Base-by-base conservation (phyloP, 805 yeast genomes). In the Tetrapisispora phaffii region DNA sequence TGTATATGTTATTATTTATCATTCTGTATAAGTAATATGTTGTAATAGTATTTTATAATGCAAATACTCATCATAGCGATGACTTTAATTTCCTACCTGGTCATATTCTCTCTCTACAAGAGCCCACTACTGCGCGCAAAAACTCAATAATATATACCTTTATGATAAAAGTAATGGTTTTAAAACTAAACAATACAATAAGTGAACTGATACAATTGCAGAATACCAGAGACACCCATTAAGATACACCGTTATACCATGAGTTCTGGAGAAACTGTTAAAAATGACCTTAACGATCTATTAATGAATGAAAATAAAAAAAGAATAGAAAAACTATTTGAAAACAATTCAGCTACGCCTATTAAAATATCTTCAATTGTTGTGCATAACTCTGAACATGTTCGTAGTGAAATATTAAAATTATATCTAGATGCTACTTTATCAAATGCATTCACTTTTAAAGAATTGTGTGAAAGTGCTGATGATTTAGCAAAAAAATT, bases 361-460 rank as follows among this genome's bases (percentile, higher is more conserved):
- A 52, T 62, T 8, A 47, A 52, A 21, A 53, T 64, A 4, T 38
- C 46, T 5, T 38, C 51, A 16, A 36, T 44, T 19, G 19, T 34
- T 3, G 49, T 48, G 2, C 52, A 52, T 22, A 49, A 53, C 34
- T 31, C 53, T 13, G 51, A 53, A 31, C 38, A 50, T 15, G 39
- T 62, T 7, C 49, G 58, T n/a, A 39, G 53, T 2, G 39, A 44
- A 8, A 54, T 60, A 2, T 41, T 62, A 13, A 53, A 56, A n/a
- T 49, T 45, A 2, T 60, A 59, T 45, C 39, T 62, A 12, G 55
- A 57, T 40, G 54, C 50, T 8, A 64, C 68, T 1, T 44, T 64
- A 21, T 40, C 49, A 4, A 51, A 52, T 32, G 60, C 63, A 8
- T 44, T 45, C 1, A 59, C 53, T 22, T 51, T 63, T 41, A 47